Evolutionary conservation across 2,329 filamentous ascomycete species (phyloP).

Genomic region (Penicillium sp.): DNA sequence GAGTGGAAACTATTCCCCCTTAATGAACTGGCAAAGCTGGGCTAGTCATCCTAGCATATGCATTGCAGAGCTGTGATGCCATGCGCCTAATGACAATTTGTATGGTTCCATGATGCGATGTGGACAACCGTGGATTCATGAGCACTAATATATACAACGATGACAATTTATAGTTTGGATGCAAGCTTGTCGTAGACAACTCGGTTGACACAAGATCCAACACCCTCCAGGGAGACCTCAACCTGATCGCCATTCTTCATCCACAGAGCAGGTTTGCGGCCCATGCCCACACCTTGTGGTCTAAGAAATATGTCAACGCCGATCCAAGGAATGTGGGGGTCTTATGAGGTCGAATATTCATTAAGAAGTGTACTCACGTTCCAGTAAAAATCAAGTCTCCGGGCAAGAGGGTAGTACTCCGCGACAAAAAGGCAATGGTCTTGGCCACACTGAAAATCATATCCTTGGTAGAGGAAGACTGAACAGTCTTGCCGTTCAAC

Average conservation of each 20-base stretch:
- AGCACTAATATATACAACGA: neutral
- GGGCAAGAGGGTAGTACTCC: constrained; percentile 42
- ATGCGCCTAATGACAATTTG: neutral
- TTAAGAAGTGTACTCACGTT: constrained; percentile 40
- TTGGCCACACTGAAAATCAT: constrained; percentile 51
- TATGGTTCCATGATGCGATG: neutral
- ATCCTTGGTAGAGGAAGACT: constrained; percentile 52
- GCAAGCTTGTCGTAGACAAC: constrained; percentile 44
- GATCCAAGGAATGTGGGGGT: neutral
- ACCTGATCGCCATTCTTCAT: constrained; percentile 70
- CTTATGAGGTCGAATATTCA: neutral
- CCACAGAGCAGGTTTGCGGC: constrained; percentile 66
- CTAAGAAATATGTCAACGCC: constrained; percentile 33
- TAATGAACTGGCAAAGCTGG: too few relatives aligned
- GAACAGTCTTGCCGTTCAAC: constrained; percentile 52
- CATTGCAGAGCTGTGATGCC: neutral
- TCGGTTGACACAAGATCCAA: constrained; percentile 57
- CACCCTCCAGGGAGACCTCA: constrained; percentile 66
- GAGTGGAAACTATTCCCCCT: too few relatives aligned
- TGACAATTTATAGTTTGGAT: constrained; percentile 35
- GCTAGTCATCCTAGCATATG: too few relatives aligned
- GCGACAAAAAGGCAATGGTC: constrained; percentile 49
- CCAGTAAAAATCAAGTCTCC: constrained; percentile 47
- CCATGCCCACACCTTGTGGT: constrained; percentile 71
- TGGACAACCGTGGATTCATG: neutral